Conservation (phyloP, 2,329 filamentous ascomycete species). For the Colletotrichum sp. region DNA sequence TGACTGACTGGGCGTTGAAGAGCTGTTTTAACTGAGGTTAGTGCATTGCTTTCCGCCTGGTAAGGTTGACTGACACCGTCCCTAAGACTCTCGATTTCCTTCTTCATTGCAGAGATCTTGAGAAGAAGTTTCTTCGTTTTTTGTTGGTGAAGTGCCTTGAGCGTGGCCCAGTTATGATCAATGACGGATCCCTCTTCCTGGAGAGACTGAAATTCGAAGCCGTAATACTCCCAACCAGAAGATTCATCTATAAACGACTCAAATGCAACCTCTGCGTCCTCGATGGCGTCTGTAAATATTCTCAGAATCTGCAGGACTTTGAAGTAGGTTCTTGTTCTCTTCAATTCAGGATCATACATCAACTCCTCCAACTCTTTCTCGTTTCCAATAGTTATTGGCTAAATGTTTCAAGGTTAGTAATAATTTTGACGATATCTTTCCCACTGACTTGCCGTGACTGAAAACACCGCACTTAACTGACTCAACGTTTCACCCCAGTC, state of each 20-base stretch:
- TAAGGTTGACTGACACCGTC: neutral
- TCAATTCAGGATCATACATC: neutral
- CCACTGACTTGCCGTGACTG: neutral
- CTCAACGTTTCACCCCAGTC: neutral
- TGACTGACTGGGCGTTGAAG: neutral
- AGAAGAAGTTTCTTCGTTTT: rapidly evolving
- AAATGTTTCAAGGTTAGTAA: too few relatives aligned
- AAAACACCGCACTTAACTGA: neutral
- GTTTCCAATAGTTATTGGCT: neutral
- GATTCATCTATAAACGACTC: too few relatives aligned
- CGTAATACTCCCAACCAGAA: too few relatives aligned
- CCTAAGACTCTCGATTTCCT: neutral
- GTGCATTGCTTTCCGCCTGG: rapidly evolving
- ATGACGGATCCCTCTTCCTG: rapidly evolving
- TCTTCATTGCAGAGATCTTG: neutral
- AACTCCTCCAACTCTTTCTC: rapidly evolving
- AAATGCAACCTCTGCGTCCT: too few relatives aligned
- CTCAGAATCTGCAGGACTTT: neutral
- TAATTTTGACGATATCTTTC: too few relatives aligned
- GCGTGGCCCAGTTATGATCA: neutral
- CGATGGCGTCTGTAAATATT: neutral
- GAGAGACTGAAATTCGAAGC: too few relatives aligned
- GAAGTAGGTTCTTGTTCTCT: neutral
- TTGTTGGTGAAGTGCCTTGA: neutral
- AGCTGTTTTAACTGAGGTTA: neutral